Conservation (phyloP, 2,329 filamentous ascomycete species). For the Ophiocordyceps sinensis region DNA sequence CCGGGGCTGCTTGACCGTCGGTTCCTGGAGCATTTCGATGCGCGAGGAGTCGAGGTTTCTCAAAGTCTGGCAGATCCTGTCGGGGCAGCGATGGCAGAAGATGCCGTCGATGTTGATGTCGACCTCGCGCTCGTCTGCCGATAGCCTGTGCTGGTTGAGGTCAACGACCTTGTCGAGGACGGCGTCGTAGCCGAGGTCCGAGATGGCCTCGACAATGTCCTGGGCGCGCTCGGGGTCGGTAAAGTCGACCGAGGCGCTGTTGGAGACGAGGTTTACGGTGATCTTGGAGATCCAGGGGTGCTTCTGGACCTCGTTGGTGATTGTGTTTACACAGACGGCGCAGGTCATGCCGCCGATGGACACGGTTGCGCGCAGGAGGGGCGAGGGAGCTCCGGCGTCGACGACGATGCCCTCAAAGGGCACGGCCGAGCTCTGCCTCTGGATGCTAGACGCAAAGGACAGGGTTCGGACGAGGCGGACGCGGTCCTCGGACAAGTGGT, state of each 20-base stretch:
- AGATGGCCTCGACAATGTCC: slow-evolving; percentile 31
- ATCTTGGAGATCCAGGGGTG: slow-evolving; percentile 41
- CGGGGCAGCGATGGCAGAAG: slow-evolving; percentile 59
- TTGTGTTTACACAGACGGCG: slow-evolving; percentile 49
- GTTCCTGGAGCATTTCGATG: slow-evolving; percentile 37
- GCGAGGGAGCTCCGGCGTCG: slow-evolving; percentile 4
- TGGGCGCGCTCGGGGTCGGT: slow-evolving; percentile 15
- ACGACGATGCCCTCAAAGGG: slow-evolving; percentile 12
- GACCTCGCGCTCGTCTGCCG: slow-evolving; percentile 34
- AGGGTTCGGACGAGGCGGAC: background rate
- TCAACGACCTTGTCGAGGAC: slow-evolving; percentile 35
- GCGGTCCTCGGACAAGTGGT: slow-evolving; percentile 2
- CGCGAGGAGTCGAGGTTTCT: slow-evolving; percentile 31
- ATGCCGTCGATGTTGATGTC: slow-evolving; percentile 56
- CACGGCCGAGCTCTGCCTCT: slow-evolving; percentile 3
- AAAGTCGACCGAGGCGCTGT: slow-evolving; percentile 50
- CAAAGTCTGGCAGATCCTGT: slow-evolving; percentile 39
- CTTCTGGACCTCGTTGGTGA: slow-evolving; percentile 44
- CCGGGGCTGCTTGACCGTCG: slow-evolving; percentile 49
- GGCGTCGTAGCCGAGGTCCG: slow-evolving; percentile 53
- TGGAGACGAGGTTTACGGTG: slow-evolving; percentile 49
- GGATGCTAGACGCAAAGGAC: slow-evolving; percentile 2
- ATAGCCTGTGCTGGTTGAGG: slow-evolving; percentile 25
- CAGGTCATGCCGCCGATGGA: slow-evolving; percentile 63
- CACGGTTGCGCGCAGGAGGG: slow-evolving; percentile 33